Conservation (phyloP, 164 flowering plant species). For the Malania oleifera region DNA sequence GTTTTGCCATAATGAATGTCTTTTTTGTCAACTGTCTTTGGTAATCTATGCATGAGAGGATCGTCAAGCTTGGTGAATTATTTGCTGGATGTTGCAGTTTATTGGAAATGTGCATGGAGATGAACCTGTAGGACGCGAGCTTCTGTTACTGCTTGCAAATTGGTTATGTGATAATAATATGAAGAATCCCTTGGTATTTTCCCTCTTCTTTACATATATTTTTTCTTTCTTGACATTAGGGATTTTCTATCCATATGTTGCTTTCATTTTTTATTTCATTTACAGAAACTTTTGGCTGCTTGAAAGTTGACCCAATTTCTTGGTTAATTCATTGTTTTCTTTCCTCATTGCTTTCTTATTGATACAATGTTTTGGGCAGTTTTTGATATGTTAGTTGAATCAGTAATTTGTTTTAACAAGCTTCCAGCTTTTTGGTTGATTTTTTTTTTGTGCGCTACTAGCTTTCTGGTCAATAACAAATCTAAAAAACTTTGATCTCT, state of each 20-base stretch:
- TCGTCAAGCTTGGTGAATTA: constrained; percentile 3
- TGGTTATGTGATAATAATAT: constrained; percentile 88
- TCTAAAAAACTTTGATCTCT: no score
- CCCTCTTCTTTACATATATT: constrained; percentile 8
- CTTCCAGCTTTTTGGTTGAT: no score
- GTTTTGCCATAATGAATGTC: background rate
- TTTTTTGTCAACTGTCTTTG: background rate
- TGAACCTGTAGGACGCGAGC: constrained; percentile 98
- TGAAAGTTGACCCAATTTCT: background rate
- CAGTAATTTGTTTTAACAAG: no score
- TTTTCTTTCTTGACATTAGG: background rate
- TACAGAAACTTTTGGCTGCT: background rate
- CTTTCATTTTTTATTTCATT: constrained; percentile 1
- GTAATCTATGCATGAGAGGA: background rate
- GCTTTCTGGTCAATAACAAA: no score
- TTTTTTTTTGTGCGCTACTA: no score
- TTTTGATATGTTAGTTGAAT: no score
- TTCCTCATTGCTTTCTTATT: background rate
- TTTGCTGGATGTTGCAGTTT: constrained; percentile 44
- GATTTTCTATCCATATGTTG: constrained; percentile 3
- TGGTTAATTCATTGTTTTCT: background rate
- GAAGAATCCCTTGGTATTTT: constrained; percentile 77
- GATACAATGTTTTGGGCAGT: background rate
- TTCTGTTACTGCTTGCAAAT: constrained; percentile 71
- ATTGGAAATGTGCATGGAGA: constrained; percentile 98